Conservation (phyloP, 345 rosid genomes). For the Pelargonium nanum region DNA sequence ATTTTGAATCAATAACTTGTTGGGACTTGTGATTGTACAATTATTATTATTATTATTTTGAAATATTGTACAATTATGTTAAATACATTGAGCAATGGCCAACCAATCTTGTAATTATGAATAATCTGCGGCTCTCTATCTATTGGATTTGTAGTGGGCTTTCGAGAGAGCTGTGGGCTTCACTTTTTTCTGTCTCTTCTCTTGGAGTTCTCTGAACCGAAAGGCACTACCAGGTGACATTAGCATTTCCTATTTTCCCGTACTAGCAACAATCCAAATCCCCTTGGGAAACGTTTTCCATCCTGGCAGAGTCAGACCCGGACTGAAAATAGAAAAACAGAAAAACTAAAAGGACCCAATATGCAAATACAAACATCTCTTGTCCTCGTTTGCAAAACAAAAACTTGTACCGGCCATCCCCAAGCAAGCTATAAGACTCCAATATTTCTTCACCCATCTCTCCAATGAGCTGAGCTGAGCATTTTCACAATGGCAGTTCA, state of each 20-base stretch:
- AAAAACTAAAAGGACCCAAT: neutral
- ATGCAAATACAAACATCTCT: neutral
- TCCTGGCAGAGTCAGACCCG: neutral
- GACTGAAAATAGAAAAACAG: too few species aligned
- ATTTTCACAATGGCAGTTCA: constrained; percentile 23
- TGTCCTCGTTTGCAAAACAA: neutral
- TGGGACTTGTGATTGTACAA: too few species aligned
- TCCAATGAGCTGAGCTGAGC: constrained; percentile 33
- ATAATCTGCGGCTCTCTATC: too few species aligned
- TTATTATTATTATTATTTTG: too few species aligned
- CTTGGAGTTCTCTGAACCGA: neutral
- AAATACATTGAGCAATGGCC: too few species aligned
- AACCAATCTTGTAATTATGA: too few species aligned
- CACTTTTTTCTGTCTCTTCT: too few species aligned
- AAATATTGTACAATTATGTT: too few species aligned
- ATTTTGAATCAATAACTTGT: too few species aligned
- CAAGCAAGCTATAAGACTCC: constrained; percentile 32
- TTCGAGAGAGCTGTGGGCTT: too few species aligned
- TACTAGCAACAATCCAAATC: neutral
- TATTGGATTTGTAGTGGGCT: neutral
- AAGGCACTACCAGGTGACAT: neutral
- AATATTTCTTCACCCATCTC: constrained; percentile 31
- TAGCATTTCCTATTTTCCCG: neutral
- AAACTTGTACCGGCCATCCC: too few species aligned
- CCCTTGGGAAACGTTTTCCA: neutral